Base-by-base conservation (phyloP, 2,329 filamentous ascomycete genomes). In the Diaporthe sp. region DNA sequence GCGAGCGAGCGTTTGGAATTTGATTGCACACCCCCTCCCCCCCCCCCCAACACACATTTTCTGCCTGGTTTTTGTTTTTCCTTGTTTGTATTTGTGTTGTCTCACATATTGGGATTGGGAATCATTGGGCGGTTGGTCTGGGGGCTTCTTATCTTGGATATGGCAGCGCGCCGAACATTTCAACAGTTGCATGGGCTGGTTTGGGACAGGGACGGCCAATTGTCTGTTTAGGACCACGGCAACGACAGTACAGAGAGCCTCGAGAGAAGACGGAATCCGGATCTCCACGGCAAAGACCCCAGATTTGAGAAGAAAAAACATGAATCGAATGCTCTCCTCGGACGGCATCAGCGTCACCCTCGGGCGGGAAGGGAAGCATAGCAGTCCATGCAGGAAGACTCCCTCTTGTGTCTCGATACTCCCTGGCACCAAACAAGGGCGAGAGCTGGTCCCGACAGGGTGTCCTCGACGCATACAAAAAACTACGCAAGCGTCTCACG, bases 1-100 rank as follows among this genome's bases (percentile, higher is more conserved):
- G 82, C 81, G 81, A 84, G 82, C 80, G 82, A 84, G 83, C 85
- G 82, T 84, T 81, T 83, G 82, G 79, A 82, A 80, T 81, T 78
- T 39, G 53, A 75, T 65, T 55, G 46, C 51, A 65, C 60, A 46
- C 46, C 74, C 61, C 37, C 34, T 6, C 22, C 44, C 51, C 49
- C 46, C n/a, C 46, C 53, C 44, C 51, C 49, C 31, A 46, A 25
- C 19, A 25, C 62, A 49, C 42, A 65, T 15, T 17, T 17, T 71
- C 15, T 72, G 22, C 37, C 51, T 68, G 15, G 28, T 72, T 78
- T 78, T 79, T 77, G 46, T 19, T 73, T 78, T 80, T 78, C 75
- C 77, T 77, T 77, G 61, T 44, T 73, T 78, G 79, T 77, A 71
- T 74, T 74, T 78, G 75, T 80, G 78, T 77, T 78, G 70, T 78